These are phyloP conservation scores for Yamadazyma ubonensis DNA, from an alignment of 805 yeast genomes.

Conservation along the genomic window DNA sequence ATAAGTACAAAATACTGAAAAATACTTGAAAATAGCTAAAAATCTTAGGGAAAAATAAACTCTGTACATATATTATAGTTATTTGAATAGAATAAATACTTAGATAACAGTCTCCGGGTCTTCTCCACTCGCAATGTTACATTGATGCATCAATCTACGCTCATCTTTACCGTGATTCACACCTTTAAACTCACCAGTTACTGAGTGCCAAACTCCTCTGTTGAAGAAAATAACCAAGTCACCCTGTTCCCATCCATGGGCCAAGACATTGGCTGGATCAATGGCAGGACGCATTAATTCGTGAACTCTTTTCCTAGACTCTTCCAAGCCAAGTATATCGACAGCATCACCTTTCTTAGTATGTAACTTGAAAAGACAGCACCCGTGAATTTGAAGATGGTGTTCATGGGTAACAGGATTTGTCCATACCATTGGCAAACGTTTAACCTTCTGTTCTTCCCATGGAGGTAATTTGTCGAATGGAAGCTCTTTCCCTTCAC, in stretches of 20 bases:
- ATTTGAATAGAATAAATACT: not conserved
- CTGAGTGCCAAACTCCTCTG: constrained; percentile 90
- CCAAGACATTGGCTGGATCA: constrained; percentile 67
- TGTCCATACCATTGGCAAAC: constrained; percentile 87
- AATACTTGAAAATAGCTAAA: too few species aligned
- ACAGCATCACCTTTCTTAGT: constrained; percentile 51
- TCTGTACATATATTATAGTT: too few species aligned
- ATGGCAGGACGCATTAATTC: constrained; percentile 84
- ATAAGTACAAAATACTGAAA: too few species aligned
- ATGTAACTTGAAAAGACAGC: constrained; percentile 71
- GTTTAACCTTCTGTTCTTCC: constrained; percentile 77
- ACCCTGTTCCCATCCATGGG: constrained; percentile 81
- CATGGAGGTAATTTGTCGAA: constrained; percentile 74
- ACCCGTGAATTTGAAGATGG: constrained; percentile 85
- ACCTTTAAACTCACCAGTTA: constrained; percentile 77
- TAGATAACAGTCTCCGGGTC: constrained; percentile 49
- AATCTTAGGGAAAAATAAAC: too few species aligned
- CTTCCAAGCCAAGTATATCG: constrained; percentile 54
- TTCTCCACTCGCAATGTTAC: constrained; percentile 80
- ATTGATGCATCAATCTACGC: constrained; percentile 87
- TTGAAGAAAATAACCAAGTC: constrained; percentile 85
- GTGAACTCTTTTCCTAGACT: constrained; percentile 73
- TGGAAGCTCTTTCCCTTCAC: constrained; percentile 70
- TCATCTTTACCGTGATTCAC: constrained; percentile 55
- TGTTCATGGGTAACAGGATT: constrained; percentile 82